phyloP scores from a whole-genome alignment of 2,329 filamentous ascomycete species.

The Neonectria ditissima region DNA sequence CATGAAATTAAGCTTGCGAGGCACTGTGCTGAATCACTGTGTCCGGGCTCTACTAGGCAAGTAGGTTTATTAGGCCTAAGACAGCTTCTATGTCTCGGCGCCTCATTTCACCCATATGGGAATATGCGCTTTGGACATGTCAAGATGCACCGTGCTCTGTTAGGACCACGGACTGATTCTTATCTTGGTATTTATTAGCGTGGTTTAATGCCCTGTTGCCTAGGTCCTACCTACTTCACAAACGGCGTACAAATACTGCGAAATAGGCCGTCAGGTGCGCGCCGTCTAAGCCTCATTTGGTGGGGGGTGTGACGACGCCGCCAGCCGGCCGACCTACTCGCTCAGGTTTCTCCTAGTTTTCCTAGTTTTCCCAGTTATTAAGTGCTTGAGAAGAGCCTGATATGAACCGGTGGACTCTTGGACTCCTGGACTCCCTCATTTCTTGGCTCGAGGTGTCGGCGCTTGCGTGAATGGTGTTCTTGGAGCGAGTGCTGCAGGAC shows the following conservation, averaged over 20 bases:
- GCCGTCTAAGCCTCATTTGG: background rate
- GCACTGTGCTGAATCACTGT: background rate
- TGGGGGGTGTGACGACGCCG: slow-evolving; percentile 1
- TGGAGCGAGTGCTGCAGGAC: background rate
- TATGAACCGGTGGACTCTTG: background rate
- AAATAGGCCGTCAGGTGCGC: background rate
- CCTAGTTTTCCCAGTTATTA: background rate
- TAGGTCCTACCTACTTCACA: too few species aligned
- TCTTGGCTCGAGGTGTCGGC: slow-evolving; percentile 23
- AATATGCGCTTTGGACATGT: background rate
- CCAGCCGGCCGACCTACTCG: background rate
- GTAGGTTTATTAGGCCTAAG: too few species aligned
- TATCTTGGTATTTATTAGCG: background rate
- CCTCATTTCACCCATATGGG: background rate
- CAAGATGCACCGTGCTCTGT: too few species aligned
- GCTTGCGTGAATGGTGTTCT: slow-evolving; percentile 20
- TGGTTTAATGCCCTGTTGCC: background rate
- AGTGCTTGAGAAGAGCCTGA: background rate
- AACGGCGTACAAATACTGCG: background rate
- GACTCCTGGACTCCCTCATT: slow-evolving; percentile 12
- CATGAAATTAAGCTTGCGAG: background rate
- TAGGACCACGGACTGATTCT: background rate
- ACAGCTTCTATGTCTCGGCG: too few species aligned
- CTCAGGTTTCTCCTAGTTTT: background rate
- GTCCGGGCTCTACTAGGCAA: background rate